phyloP scores from a whole-genome alignment of 2,329 filamentous ascomycete species.

The Aspergillus unguis region DNA sequence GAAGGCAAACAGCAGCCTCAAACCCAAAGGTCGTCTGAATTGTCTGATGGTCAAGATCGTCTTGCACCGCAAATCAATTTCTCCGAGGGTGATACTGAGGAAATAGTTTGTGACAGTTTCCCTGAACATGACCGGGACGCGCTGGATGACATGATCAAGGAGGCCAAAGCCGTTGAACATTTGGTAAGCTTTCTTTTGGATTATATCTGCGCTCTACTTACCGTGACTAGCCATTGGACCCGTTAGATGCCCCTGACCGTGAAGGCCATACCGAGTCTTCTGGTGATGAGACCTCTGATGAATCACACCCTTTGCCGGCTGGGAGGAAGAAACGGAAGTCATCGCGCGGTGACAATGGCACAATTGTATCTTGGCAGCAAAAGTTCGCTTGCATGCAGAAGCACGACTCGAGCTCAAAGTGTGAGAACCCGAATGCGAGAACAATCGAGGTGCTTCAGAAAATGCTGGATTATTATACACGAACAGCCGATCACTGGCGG shows the following conservation, averaged over 20 bases:
- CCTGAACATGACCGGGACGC: constrained; percentile 46
- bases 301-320: constrained; percentile 17
- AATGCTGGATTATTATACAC: constrained; percentile 74
- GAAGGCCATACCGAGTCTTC: constrained; percentile 17
- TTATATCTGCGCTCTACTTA: not conserved
- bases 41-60: constrained; percentile 1
- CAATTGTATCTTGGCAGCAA: constrained; percentile 34
- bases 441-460: constrained; percentile 75
- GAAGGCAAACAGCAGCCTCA: constrained; percentile 15
- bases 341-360: constrained; percentile 3
- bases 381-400: constrained; percentile 60
- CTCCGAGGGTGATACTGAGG: constrained; percentile 1
- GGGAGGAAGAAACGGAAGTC: constrained; percentile 14
- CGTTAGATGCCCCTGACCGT: constrained; percentile 26
- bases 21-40: constrained; percentile 18
- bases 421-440: constrained; percentile 65
- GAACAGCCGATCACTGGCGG: constrained; percentile 74
- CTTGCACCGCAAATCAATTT: not conserved
- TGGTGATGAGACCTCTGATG: constrained; percentile 13
- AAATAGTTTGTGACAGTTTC: constrained; percentile 5
- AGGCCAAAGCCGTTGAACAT: constrained; percentile 59
- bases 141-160: constrained; percentile 62
- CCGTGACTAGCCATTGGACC: constrained; percentile 34
- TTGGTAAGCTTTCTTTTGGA: constrained; percentile 42
- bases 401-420: constrained; percentile 43